Percentiles rank a stretch among this genome's conserved stretches.
phyloP scores from a whole-genome alignment of 2,329 filamentous ascomycete species.

The Metarhizium anisopliae region DNA sequence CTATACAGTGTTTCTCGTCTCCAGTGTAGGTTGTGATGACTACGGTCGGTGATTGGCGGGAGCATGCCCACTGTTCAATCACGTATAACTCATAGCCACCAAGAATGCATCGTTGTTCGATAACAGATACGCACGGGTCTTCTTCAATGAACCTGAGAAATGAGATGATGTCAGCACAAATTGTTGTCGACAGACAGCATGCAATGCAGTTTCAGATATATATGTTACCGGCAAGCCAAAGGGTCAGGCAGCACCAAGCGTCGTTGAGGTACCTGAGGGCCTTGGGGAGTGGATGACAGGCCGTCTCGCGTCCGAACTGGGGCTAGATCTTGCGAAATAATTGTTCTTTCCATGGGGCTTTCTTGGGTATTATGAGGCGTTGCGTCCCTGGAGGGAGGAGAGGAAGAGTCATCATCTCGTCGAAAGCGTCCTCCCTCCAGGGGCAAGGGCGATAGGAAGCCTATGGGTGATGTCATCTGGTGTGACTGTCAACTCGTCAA shows the following conservation, averaged over 20 bases:
- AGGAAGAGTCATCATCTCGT: constrained; percentile 7
- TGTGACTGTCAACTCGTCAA: background rate
- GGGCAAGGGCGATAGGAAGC: constrained; percentile 5
- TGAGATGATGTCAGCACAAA: constrained; percentile 2
- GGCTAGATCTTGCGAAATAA: background rate
- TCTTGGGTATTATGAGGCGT: background rate
- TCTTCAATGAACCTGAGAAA: constrained; percentile 66
- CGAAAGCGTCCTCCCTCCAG: constrained; percentile 5
- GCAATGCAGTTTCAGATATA: background rate
- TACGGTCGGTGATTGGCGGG: constrained; percentile 79
- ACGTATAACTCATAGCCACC: constrained; percentile 87
- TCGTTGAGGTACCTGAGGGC: constrained; percentile 25
- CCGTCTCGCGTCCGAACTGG: constrained; percentile 7
- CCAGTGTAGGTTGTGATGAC: constrained; percentile 91
- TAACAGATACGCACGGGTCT: constrained; percentile 64
- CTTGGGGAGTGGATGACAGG: constrained; percentile 7
- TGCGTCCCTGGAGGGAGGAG: background rate
- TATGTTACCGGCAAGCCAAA: constrained; percentile 42
- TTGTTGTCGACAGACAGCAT: background rate
- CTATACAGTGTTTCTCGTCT: constrained; percentile 67
- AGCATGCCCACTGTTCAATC: constrained; percentile 97
- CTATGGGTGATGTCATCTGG: constrained; percentile 8
- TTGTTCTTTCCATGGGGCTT: constrained; percentile 1
- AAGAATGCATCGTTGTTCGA: constrained; percentile 62
- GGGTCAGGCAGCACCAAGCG: constrained; percentile 50